A percentile compares a stretch with the other conserved stretches of the same genome.
phyloP scores from a whole-genome alignment of 768 basidiomycete species.

The Porpolomopsis calyptriformis region DNA sequence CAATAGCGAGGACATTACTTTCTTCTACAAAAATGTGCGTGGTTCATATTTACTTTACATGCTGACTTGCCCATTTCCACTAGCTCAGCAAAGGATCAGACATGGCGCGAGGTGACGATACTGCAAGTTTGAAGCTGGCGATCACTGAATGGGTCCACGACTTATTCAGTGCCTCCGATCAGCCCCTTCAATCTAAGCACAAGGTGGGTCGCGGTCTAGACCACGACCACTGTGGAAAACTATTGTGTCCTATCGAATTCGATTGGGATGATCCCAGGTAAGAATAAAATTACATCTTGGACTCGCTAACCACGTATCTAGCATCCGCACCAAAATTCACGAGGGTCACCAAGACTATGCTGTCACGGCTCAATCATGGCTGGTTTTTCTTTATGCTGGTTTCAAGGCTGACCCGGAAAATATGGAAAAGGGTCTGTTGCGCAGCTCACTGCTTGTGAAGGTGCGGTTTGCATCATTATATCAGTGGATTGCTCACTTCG shows the following conservation, averaged over 20 bases:
- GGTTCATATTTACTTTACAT: not conserved
- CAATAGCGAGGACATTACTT: not conserved
- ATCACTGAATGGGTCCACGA: conserved; percentile 7
- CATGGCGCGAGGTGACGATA: conserved; percentile 9
- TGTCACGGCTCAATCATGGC: conserved; percentile 10
- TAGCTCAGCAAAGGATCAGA: conserved; percentile 3
- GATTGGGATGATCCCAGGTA: conserved; percentile 14
- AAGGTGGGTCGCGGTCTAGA: conserved; percentile 13
- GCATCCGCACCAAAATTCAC: conserved; percentile 5
- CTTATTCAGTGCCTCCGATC: not conserved
- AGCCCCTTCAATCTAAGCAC: not conserved
- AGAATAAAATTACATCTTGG: not conserved
- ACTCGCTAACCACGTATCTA: not conserved
- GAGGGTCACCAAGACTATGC: conserved; percentile 8
- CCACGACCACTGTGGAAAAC: conserved; percentile 10
- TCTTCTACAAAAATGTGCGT: not conserved
- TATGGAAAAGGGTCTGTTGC: conserved; percentile 9
- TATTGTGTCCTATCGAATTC: conserved; percentile 14
- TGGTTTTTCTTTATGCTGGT: conserved; percentile 6
- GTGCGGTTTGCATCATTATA: conserved; percentile 1
- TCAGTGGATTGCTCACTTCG: not conserved
- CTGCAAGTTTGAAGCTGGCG: conserved; percentile 3
- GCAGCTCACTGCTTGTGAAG: conserved; percentile 9
- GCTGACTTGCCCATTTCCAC: conserved; percentile 1
- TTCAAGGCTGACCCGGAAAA: not conserved